phyloP scores from a whole-genome alignment of 1,284 basidiomycete genomes.

The Apiotrichum gracile region DNA sequence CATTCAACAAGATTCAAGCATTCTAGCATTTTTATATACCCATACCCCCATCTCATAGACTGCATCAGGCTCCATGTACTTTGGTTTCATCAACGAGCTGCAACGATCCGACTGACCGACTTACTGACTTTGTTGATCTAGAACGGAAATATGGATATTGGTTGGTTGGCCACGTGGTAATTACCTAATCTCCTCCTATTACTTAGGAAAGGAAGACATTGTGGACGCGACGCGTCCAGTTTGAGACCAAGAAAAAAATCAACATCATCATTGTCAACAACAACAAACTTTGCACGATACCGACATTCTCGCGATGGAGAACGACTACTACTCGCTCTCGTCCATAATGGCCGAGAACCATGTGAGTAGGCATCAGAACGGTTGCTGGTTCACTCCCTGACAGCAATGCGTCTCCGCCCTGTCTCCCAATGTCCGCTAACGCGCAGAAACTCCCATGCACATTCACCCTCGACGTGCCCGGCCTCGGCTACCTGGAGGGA shows the following conservation, averaged over 20 bases:
- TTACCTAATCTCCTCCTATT: no score
- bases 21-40: background rate
- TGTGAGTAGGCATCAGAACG: slow-evolving; percentile 47
- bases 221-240: no score
- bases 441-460: slow-evolving; percentile 78
- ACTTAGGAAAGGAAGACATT: no score
- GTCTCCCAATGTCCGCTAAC: background rate
- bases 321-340: slow-evolving; percentile 81
- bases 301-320: slow-evolving; percentile 72
- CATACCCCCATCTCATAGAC: background rate
- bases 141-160: no score
- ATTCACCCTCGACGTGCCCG: slow-evolving; percentile 76
- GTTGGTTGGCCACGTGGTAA: no score
- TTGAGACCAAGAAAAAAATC: no score
- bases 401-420: background rate
- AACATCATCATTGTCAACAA: background rate
- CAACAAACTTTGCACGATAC: background rate
- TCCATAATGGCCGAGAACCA: slow-evolving; percentile 85
- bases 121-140: no score
- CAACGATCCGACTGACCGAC: no score
- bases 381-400: background rate
- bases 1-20: background rate
- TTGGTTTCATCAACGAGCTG: no score
- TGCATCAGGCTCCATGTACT: background rate
- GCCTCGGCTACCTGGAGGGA: slow-evolving; percentile 79